Conservation (phyloP, 2,329 filamentous ascomycete species). For the Fusarium tanahbumbuense region DNA sequence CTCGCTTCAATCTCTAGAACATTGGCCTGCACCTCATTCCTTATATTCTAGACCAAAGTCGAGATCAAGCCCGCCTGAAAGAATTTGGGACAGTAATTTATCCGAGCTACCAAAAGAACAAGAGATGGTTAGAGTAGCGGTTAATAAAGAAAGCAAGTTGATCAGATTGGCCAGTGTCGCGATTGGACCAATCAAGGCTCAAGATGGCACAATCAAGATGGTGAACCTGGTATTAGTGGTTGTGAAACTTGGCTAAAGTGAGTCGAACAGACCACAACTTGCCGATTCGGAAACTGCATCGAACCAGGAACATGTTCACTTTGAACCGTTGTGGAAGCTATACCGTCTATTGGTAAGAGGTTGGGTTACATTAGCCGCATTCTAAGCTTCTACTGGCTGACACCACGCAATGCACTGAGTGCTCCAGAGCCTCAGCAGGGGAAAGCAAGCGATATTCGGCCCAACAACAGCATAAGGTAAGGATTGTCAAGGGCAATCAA, state of each 20-base stretch:
- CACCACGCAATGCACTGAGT: not conserved
- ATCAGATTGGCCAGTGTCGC: not conserved
- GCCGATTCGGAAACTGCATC: not conserved
- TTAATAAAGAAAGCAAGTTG: not conserved
- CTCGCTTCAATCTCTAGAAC: not conserved
- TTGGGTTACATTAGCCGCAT: not conserved
- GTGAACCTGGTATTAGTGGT: not conserved
- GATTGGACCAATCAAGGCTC: not conserved
- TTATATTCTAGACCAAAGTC: not conserved
- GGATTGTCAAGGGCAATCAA: not conserved
- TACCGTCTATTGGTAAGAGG: not conserved
- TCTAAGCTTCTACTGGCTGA: not conserved
- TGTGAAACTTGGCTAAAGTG: not conserved
- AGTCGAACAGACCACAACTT: not conserved
- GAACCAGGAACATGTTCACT: not conserved
- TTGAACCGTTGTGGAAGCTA: not conserved
- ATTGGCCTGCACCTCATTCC: not conserved
- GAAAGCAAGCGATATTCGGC: not conserved
- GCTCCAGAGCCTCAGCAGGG: not conserved
- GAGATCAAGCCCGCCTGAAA: not conserved
- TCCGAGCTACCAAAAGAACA: not conserved
- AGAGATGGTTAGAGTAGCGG: not conserved
- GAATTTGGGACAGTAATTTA: not conserved
- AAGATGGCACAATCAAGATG: not conserved
- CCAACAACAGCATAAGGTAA: not conserved